Evolutionary conservation across 2,329 filamentous ascomycete species (phyloP).

Genomic region (Sporothrix brasiliensis): DNA sequence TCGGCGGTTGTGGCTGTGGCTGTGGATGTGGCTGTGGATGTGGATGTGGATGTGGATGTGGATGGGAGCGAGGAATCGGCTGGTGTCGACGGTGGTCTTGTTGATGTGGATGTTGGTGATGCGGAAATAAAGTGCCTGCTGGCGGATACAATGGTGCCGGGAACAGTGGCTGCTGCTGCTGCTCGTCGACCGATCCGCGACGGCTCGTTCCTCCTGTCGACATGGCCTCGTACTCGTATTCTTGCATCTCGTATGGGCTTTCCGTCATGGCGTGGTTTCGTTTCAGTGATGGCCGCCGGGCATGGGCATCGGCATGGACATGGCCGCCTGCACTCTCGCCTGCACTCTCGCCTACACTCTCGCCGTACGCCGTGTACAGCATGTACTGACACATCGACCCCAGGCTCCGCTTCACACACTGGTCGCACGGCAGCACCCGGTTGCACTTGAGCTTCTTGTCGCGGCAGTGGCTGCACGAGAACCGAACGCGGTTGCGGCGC

Average conservation of each 20-base stretch:
- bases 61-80: background rate
- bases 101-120: background rate
- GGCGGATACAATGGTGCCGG: background rate
- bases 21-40: background rate
- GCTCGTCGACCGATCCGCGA: background rate
- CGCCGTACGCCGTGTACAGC: slow-evolving; percentile 31
- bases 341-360: background rate
- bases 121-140: background rate
- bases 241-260: background rate
- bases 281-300: background rate
- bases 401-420: slow-evolving; percentile 41
- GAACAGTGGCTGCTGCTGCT: background rate
- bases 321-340: too few species aligned
- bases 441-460: slow-evolving; percentile 45
- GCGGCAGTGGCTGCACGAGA: slow-evolving; percentile 43
- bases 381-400: slow-evolving; percentile 36
- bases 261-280: slow-evolving; percentile 1
- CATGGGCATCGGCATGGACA: background rate
- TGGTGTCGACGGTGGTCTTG: background rate
- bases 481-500: slow-evolving; percentile 40
- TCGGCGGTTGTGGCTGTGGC: background rate
- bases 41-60: background rate
- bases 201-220: background rate
- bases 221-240: background rate
- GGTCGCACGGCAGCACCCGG: slow-evolving; percentile 40